These are phyloP conservation scores for Alternaria ethzedia DNA, from an alignment of 2,329 filamentous ascomycete species.

Conservation along the genomic window DNA sequence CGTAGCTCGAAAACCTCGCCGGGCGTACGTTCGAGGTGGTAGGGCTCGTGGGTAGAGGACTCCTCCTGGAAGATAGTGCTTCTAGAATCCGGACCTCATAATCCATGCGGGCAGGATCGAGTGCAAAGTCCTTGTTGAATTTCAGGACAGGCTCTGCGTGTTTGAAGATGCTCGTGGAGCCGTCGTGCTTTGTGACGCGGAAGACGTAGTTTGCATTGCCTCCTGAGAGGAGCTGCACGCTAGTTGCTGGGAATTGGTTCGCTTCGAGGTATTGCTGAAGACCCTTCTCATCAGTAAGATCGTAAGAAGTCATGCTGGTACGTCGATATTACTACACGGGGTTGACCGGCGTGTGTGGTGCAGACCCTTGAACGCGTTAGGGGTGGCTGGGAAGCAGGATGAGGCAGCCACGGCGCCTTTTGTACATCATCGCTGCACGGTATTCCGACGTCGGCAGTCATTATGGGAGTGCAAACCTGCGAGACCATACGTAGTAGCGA, in stretches of 20 bases:
- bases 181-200: slow-evolving; percentile 25
- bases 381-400: neutral
- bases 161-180: slow-evolving; percentile 38
- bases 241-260: neutral
- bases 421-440: neutral
- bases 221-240: slow-evolving; percentile 33
- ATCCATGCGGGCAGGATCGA: slow-evolving; percentile 41
- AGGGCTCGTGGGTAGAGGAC: slow-evolving; percentile 7
- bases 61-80: slow-evolving; percentile 12
- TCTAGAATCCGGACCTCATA: slow-evolving; percentile 41
- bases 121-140: slow-evolving; percentile 28
- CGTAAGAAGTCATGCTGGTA: neutral
- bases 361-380: neutral
- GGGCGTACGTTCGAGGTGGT: slow-evolving; percentile 20
- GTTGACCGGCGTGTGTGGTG: neutral
- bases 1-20: slow-evolving; percentile 31
- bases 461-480: too few relatives aligned
- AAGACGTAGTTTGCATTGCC: slow-evolving; percentile 48
- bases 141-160: slow-evolving; percentile 43
- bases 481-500: neutral
- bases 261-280: slow-evolving; percentile 28
- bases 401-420: neutral
- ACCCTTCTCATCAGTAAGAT: slow-evolving; percentile 29
- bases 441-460: neutral
- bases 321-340: neutral